phyloP scores from a whole-genome alignment of 148 eudicot genomes.

The Tetragonia tetragonoides region DNA sequence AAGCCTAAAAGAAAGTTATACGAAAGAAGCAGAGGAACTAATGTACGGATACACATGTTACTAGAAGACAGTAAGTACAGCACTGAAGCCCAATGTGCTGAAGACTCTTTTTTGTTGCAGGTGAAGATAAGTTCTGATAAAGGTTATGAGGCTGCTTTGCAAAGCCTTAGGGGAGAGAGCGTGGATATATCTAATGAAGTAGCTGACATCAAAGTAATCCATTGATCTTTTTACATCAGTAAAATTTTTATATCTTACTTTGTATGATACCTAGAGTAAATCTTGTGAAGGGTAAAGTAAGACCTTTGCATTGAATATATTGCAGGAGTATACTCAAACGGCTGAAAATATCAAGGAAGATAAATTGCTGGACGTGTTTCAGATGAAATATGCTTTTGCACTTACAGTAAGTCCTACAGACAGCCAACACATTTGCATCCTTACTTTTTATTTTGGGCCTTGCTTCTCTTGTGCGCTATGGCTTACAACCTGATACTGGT shows the following conservation, averaged over 20 bases:
- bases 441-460: not conserved
- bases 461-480: not conserved
- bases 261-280: not conserved
- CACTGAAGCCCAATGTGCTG: not conserved
- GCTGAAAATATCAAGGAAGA: conserved; percentile 31
- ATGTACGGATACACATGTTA: not conserved
- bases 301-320: not conserved
- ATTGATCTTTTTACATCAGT: not conserved
- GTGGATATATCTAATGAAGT: conserved; percentile 54
- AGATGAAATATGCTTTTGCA: conserved; percentile 44
- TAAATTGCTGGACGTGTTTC: conserved; percentile 39
- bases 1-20: not conserved
- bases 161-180: conserved; percentile 53
- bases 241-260: not conserved
- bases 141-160: conserved; percentile 39
- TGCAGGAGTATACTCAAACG: conserved; percentile 44
- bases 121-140: conserved; percentile 50
- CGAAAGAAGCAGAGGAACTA: not conserved
- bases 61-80: not conserved
- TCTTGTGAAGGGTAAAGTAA: not conserved
- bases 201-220: conserved; percentile 56
- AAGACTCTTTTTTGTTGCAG: conserved; percentile 30
- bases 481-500: not conserved
- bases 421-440: not conserved
- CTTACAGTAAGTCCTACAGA: conserved; percentile 37